A percentile compares a stretch with the other conserved stretches of the same genome.
These are phyloP conservation scores for Mycena polygramma DNA, from an alignment of 768 basidiomycete genomes.

Conservation along the genomic window DNA sequence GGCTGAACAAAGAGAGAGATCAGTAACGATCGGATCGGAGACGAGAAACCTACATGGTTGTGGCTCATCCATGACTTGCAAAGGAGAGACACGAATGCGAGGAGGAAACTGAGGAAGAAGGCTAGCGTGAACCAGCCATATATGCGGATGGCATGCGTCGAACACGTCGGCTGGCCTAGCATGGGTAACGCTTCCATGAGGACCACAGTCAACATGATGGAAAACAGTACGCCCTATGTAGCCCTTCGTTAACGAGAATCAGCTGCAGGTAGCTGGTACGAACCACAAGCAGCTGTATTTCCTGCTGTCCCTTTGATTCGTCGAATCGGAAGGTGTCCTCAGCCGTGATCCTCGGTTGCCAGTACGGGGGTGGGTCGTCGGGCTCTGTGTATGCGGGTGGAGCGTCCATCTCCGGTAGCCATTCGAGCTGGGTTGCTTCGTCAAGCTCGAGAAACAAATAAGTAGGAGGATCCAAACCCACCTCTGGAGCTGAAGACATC, in stretches of 20 bases:
- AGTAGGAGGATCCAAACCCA: not conserved
- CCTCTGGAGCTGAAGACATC: conserved; percentile 1
- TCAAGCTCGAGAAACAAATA: not conserved
- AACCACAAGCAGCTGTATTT: conserved; percentile 24
- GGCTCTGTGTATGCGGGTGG: conserved; percentile 16
- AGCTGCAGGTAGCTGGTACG: not conserved
- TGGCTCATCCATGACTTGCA: conserved; percentile 16
- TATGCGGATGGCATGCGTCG: conserved; percentile 9
- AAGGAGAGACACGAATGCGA: not conserved
- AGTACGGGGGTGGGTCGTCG: conserved; percentile 16
- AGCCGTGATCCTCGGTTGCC: not conserved
- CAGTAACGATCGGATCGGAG: not conserved
- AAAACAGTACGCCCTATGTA: conserved; percentile 22
- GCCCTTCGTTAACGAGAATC: not conserved
- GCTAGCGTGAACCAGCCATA: conserved; percentile 20
- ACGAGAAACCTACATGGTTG: conserved; percentile 16
- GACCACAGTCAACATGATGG: conserved; percentile 1
- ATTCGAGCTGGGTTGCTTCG: conserved; percentile 2
- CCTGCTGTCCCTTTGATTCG: conserved; percentile 18
- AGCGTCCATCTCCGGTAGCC: not conserved
- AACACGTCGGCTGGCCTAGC: conserved; percentile 11
- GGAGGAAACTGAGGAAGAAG: conserved; percentile 1
- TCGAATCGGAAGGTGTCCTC: not conserved
- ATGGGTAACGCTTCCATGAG: conserved; percentile 8
- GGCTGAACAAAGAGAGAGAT: not conserved